Conservation (phyloP, 345 rosid species). For the Eutrema yunnanense region DNA sequence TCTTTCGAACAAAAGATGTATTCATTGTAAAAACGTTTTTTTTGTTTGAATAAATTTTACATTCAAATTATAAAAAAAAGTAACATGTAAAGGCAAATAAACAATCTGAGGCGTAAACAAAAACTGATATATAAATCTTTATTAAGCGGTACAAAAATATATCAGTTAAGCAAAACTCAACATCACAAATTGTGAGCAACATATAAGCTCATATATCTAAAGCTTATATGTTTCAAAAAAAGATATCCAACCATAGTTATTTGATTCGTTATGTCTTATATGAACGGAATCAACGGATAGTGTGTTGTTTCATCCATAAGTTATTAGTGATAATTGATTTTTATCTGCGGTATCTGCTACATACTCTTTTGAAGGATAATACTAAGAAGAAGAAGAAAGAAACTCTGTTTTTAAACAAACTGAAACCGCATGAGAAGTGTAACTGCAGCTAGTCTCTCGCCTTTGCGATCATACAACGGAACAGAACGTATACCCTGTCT, state of each 20-base stretch:
- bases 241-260: not conserved
- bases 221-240: not conserved
- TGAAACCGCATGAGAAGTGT: conserved; percentile 63
- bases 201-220: not conserved
- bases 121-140: not conserved
- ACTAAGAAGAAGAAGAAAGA: not conserved
- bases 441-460: conserved; percentile 36
- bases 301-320: not conserved
- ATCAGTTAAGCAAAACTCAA: not conserved
- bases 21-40: no score
- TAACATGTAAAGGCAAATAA: not conserved
- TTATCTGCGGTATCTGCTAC: not conserved
- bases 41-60: no score
- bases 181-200: not conserved
- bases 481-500: conserved; percentile 55
- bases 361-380: not conserved
- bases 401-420: conserved; percentile 27
- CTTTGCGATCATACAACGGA: conserved; percentile 53
- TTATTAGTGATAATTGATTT: not conserved
- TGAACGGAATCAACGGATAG: not conserved
- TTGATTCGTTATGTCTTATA: not conserved
- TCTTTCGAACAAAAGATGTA: no score
- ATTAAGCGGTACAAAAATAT: not conserved
- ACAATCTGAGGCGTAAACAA: not conserved
- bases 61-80: not conserved